A percentile compares a stretch with the other conserved stretches of the same genome.
phyloP scores from a whole-genome alignment of 108 stramenopile genomes.

The Nitzschia sp. region DNA sequence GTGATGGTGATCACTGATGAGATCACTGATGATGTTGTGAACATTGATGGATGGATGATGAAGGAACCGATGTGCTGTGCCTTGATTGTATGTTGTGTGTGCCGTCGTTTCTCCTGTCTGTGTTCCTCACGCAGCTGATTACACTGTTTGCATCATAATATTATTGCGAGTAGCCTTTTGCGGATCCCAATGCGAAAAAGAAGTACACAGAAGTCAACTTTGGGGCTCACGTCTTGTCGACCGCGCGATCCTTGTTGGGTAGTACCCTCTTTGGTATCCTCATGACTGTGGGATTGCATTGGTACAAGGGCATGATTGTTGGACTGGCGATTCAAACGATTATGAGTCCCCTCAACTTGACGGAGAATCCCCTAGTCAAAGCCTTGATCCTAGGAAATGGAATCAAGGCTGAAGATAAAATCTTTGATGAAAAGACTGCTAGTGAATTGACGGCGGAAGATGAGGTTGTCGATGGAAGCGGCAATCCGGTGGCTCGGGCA shows the following conservation, averaged over 20 bases:
- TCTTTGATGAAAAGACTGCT: conserved; percentile 74
- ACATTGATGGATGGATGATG: too few species aligned
- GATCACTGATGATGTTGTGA: too few species aligned
- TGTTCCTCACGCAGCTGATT: not conserved
- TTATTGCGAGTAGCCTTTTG: too few species aligned
- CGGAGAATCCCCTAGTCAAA: conserved; percentile 69
- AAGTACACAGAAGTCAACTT: conserved; percentile 66
- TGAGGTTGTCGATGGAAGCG: conserved; percentile 64
- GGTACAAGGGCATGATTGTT: conserved; percentile 88
- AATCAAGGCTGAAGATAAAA: conserved; percentile 52
- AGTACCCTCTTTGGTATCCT: conserved; percentile 77
- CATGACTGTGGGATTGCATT: conserved; percentile 84
- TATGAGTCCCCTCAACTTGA: conserved; percentile 81
- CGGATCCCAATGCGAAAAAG: conserved; percentile 75
- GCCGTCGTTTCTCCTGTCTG: too few species aligned
- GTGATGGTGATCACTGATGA: too few species aligned
- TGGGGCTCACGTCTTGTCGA: conserved; percentile 47
- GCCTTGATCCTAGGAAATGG: conserved; percentile 59
- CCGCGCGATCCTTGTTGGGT: conserved; percentile 56
- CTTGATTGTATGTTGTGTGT: too few species aligned
- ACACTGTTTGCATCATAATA: too few species aligned
- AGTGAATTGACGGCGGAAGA: conserved; percentile 63
- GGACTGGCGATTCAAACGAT: conserved; percentile 86
- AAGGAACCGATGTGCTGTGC: too few species aligned
- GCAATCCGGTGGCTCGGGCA: conserved; percentile 54